Conservation (phyloP, 352 stramenopile genomes). For the Stramenopiles sp. region DNA sequence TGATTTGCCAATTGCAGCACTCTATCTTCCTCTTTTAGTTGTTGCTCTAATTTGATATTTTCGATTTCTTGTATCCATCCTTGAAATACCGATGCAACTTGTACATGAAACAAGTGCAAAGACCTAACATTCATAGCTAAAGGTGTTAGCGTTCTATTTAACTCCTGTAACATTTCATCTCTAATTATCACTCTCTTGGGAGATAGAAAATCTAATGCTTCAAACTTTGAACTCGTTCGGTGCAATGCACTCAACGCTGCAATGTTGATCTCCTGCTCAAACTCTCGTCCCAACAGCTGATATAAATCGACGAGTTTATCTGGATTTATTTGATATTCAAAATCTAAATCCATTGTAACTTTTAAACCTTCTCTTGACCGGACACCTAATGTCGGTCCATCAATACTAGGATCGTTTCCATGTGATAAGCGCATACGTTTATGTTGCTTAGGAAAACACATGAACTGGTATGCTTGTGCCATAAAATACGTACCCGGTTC, state of each 20-base stretch:
- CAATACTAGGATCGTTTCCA: no score
- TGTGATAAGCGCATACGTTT: no score
- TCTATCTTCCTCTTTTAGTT: background rate
- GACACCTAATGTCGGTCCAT: background rate
- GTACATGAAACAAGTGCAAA: background rate
- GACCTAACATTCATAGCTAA: background rate
- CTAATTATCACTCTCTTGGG: no score
- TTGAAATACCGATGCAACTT: background rate
- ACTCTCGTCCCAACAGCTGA: background rate
- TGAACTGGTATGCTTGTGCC: background rate
- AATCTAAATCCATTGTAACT: background rate
- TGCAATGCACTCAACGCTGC: background rate
- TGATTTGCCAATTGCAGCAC: background rate
- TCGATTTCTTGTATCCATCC: background rate
- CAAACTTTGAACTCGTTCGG: background rate
- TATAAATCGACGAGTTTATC: background rate
- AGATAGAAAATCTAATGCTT: background rate
- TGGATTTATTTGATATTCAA: background rate
- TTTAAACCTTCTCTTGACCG: background rate
- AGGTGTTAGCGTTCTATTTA: background rate
- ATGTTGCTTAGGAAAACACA: background rate
- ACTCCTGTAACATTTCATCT: no score
- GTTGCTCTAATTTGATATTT: background rate
- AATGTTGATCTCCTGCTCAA: background rate
- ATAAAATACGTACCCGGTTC: background rate